Evolutionary conservation across 345 rosid species (phyloP).

Genomic region (Eucalyptus pauciflora): DNA sequence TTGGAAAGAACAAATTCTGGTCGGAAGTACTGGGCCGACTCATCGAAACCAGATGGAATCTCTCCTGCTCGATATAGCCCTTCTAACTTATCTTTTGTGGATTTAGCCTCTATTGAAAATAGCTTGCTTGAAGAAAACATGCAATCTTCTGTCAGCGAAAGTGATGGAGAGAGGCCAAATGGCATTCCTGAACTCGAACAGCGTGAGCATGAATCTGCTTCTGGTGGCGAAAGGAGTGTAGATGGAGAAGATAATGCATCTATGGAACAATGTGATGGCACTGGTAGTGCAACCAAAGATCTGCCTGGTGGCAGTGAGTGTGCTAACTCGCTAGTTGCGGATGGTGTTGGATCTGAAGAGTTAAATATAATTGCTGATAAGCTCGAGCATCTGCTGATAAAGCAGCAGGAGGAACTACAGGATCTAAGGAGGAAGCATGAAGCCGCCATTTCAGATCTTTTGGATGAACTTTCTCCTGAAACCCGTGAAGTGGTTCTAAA

Average conservation of each 20-base stretch:
- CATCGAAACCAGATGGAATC: slow-evolving; percentile 38
- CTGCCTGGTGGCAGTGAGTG: neutral
- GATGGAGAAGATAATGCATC: neutral
- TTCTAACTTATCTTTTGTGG: slow-evolving; percentile 6
- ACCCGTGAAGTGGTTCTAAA: slow-evolving; percentile 30
- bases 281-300: neutral
- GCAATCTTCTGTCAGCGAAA: neutral
- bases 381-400: slow-evolving; percentile 45
- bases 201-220: neutral
- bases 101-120: neutral
- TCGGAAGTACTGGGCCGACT: slow-evolving; percentile 74
- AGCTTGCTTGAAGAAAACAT: slow-evolving; percentile 3
- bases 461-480: slow-evolving; percentile 51
- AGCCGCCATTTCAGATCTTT: slow-evolving; percentile 32
- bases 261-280: neutral
- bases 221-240: neutral
- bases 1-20: slow-evolving; percentile 85
- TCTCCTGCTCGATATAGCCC: slow-evolving; percentile 22
- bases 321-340: neutral
- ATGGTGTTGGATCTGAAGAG: slow-evolving; percentile 9
- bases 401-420: slow-evolving; percentile 63
- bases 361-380: slow-evolving; percentile 22
- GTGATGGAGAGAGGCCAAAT: slow-evolving; percentile 1
- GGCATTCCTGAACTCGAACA: neutral
- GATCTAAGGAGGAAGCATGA: slow-evolving; percentile 54